Base-by-base conservation (phyloP, 371 early-diverging fungal genomes). In the Mucor sp. region DNA sequence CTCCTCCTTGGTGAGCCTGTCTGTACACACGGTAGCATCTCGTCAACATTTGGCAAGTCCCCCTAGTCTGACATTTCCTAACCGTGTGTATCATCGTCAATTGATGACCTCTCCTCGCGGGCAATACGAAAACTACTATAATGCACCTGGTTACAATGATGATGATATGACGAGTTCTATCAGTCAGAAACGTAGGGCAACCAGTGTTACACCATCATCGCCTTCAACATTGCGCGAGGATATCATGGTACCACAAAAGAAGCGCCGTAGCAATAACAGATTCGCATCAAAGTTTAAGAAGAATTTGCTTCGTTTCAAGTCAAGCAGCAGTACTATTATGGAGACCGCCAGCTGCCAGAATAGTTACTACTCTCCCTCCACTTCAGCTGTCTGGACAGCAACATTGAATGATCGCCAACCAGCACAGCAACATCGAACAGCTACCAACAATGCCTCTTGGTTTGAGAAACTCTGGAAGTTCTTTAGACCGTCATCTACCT, bases 391-490 rank as follows among this genome's bases (percentile, higher is more conserved):
- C n/a, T 23, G 39, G 25, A 15, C 25, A 30, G 25, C 44, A 1
- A 43, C 44, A 30, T 23, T 41, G 12, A 44, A 64, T n/a, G 44
- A 41, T 3, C 21, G 19, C 21, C 41, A 4, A 12, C 23, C 41
- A 25, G 27, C 53, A 25, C 56, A 53, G 56, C 41, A 28, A 39
- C 28, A 17, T 27, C 32, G 7, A 19, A 50, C 50, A 23, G 19
- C 17, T 25, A 27, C 27, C 14, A 27, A 4, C 15, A 48, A 37
- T 19, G 0, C 21, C 39, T 30, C 57, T 35, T 70, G 70, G 70
- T 66, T 58, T 44, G 55, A 65, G 8, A 70, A 66, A 56, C 63
- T 70, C 59, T 70, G 66, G 59, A 70, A 70, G 66, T 50, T 70
- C 4, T 39, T 70, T 17, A 58, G 35, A 41, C 65, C 70, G 27